Percentiles rank a stretch among this genome's conserved stretches.
phyloP scores from a whole-genome alignment of 2,329 filamentous ascomycete genomes.

The Cercospora brassicicola region DNA sequence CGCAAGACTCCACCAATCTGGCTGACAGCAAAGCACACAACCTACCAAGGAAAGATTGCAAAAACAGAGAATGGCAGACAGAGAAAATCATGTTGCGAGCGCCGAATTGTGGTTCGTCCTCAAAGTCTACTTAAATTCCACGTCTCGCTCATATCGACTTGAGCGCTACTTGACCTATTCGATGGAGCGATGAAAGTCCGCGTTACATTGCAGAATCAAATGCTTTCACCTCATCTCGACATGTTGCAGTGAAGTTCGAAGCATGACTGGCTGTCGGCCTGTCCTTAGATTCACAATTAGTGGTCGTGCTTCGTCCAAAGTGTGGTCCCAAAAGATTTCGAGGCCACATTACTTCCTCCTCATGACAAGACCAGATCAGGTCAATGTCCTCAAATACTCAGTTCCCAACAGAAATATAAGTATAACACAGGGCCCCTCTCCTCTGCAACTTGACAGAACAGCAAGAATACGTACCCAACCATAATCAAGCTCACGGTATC shows the following conservation, averaged over 20 bases:
- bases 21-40: background rate
- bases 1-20: background rate
- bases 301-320: background rate
- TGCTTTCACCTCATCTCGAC: background rate
- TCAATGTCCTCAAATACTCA: background rate
- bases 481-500: background rate
- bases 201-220: background rate
- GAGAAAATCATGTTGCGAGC: background rate
- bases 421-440: background rate
- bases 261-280: background rate
- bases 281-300: background rate
- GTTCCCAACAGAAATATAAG: background rate
- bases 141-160: background rate
- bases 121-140: background rate
- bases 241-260: background rate
- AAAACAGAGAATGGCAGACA: background rate
- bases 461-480: background rate
- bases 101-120: background rate
- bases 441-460: background rate
- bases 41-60: background rate
- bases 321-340: background rate
- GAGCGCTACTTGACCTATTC: background rate
- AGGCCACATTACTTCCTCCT: background rate
- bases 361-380: background rate
- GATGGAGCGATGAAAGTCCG: background rate